These are phyloP conservation scores for Grifola frondosa DNA, from an alignment of 1,284 basidiomycete genomes.

Conservation along the genomic window DNA sequence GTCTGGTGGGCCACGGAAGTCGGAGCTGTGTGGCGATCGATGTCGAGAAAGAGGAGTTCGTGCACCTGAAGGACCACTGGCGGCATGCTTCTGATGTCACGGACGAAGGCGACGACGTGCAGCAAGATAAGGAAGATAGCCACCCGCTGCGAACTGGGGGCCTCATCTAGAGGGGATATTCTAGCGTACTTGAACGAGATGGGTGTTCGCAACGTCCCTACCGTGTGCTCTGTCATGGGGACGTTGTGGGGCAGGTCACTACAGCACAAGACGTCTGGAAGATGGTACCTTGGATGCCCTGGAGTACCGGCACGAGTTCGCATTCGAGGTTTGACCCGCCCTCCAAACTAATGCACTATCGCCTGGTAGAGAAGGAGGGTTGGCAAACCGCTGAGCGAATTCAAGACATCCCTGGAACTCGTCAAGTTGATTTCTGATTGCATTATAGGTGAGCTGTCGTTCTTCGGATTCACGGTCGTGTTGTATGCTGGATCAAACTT, in stretches of 20 bases:
- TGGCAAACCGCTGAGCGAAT: constrained; percentile 1
- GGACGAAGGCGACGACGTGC: neutral
- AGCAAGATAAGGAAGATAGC: too few species aligned
- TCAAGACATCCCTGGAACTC: neutral
- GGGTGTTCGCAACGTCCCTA: constrained; percentile 4
- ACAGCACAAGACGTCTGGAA: neutral
- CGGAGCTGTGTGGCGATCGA: constrained; percentile 4
- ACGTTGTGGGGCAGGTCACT: constrained; percentile 1
- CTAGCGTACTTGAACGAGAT: neutral
- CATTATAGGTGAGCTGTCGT: neutral
- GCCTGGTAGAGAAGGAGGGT: constrained; percentile 10
- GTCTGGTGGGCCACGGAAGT: constrained; percentile 1
- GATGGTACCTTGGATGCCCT: too few species aligned
- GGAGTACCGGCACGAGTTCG: too few species aligned
- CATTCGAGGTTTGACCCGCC: too few species aligned
- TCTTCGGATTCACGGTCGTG: neutral
- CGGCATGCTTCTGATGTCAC: constrained; percentile 1
- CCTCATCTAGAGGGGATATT: neutral
- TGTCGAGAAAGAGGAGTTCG: neutral
- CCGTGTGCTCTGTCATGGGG: constrained; percentile 5
- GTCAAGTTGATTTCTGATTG: neutral
- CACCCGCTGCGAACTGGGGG: too few species aligned
- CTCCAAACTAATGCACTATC: constrained; percentile 11
- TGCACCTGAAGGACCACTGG: constrained; percentile 13
- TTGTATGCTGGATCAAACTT: too few species aligned